A percentile compares a stretch with the other conserved stretches of the same genome.
Evolutionary conservation across 1,284 basidiomycete species (phyloP).

Genomic region (Ganoderma multipileum): DNA sequence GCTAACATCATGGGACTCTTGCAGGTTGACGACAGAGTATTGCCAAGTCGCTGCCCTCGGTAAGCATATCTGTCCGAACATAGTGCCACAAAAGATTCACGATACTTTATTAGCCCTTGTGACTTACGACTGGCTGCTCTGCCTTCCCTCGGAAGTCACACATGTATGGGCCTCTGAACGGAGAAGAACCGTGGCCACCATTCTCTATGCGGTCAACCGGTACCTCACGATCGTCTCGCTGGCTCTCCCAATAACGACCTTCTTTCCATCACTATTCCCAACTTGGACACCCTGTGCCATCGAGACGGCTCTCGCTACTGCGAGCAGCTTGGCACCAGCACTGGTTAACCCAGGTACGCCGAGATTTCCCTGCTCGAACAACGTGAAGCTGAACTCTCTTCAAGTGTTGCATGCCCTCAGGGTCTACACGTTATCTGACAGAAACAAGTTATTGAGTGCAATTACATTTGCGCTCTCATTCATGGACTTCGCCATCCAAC

Average conservation of each 20-base stretch:
- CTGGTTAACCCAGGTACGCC: not conserved
- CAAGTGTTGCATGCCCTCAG: not conserved
- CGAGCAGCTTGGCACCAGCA: not conserved
- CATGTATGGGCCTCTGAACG: not conserved
- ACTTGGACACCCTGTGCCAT: not conserved
- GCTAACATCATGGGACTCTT: too few species aligned
- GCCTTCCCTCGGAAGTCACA: not conserved
- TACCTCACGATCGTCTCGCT: not conserved
- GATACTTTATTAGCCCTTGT: not conserved
- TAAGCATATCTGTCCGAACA: not conserved
- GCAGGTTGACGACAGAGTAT: not conserved
- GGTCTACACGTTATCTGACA: not conserved
- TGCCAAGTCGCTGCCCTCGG: not conserved
- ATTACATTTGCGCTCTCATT: not conserved
- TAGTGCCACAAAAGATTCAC: not conserved
- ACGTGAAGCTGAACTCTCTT: not conserved
- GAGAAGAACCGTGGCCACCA: not conserved
- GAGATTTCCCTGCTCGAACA: not conserved
- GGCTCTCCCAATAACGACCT: not conserved
- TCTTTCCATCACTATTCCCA: not conserved
- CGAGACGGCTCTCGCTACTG: not conserved
- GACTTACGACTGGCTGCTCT: not conserved
- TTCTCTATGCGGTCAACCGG: not conserved
- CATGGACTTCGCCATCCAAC: not conserved
- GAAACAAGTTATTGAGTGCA: not conserved